A percentile compares a stretch with the other conserved stretches of the same genome.
These are phyloP conservation scores for Camellia oleifera DNA, from an alignment of 179 eudicot species.

Conservation along the genomic window DNA sequence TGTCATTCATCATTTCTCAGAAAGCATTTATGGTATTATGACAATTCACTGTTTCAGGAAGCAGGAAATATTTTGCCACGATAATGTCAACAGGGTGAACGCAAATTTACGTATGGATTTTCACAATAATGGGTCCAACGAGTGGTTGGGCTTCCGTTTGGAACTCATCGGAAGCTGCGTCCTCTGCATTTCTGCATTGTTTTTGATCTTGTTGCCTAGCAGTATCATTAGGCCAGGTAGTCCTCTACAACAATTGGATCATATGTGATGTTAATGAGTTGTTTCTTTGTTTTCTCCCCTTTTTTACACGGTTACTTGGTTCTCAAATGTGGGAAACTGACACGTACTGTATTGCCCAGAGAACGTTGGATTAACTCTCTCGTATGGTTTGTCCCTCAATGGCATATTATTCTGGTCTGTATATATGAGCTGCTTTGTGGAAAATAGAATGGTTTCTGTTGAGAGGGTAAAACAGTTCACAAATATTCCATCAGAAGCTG, in stretches of 20 bases:
- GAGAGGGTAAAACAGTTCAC: slow-evolving; percentile 91
- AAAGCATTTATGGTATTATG: slow-evolving; percentile 89
- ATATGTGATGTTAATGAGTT: neutral
- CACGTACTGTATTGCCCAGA: slow-evolving; percentile 37
- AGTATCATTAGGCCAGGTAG: slow-evolving; percentile 84
- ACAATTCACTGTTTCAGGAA: slow-evolving; percentile 87
- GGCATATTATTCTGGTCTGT: slow-evolving; percentile 60
- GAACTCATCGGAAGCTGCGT: slow-evolving; percentile 81
- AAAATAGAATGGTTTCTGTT: slow-evolving; percentile 95
- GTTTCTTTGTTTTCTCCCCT: neutral
- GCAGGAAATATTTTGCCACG: slow-evolving; percentile 61
- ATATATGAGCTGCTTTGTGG: slow-evolving; percentile 88
- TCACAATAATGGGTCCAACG: slow-evolving; percentile 89
- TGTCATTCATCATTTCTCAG: slow-evolving; percentile 91
- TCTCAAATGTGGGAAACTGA: slow-evolving; percentile 7
- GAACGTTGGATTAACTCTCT: slow-evolving; percentile 80
- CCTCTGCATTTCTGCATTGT: slow-evolving; percentile 78
- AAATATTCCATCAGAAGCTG: slow-evolving; percentile 78
- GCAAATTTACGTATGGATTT: slow-evolving; percentile 90
- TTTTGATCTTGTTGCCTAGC: slow-evolving; percentile 82
- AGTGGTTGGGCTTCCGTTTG: slow-evolving; percentile 93
- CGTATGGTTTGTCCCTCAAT: slow-evolving; percentile 90
- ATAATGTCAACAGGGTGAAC: slow-evolving; percentile 70
- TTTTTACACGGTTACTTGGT: neutral
- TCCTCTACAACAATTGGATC: neutral